Conservation (phyloP, 768 basidiomycete species). For the Leccinum boreale region DNA sequence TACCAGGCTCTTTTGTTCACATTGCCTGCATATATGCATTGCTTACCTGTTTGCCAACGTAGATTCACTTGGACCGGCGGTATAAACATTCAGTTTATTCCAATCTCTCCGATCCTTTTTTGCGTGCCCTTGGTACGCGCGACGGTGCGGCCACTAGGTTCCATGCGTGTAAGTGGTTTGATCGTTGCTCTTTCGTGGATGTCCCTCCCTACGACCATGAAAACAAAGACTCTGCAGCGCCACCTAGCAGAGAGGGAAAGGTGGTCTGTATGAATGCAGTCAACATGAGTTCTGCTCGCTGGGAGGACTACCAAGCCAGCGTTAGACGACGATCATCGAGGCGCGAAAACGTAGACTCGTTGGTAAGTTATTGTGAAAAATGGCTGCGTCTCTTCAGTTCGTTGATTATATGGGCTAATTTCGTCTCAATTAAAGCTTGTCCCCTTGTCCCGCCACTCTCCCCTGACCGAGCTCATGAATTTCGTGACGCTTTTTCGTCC, state of each 20-base stretch:
- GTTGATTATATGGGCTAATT: not conserved
- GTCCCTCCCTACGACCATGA: slow-evolving; percentile 31
- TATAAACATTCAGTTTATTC: slow-evolving; percentile 78
- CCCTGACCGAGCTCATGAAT: slow-evolving; percentile 72
- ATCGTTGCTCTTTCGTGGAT: slow-evolving; percentile 63
- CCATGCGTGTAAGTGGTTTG: slow-evolving; percentile 88
- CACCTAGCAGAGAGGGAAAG: slow-evolving; percentile 44
- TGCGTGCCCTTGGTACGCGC: slow-evolving; percentile 55
- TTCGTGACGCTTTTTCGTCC: slow-evolving; percentile 86
- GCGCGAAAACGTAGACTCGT: slow-evolving; percentile 42
- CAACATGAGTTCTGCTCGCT: slow-evolving; percentile 56
- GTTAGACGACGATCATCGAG: slow-evolving; percentile 39
- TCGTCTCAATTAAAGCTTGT: slow-evolving; percentile 51
- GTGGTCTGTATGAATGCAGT: slow-evolving; percentile 88
- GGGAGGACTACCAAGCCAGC: slow-evolving; percentile 49
- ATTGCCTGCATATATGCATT: slow-evolving; percentile 4
- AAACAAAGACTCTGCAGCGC: slow-evolving; percentile 3
- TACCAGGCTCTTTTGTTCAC: not conserved
- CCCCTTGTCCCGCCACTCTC: slow-evolving; percentile 83
- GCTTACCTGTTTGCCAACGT: slow-evolving; percentile 2
- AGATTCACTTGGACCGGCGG: slow-evolving; percentile 88
- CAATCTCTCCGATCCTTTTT: slow-evolving; percentile 50
- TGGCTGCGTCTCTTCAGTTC: not conserved
- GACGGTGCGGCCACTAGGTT: slow-evolving; percentile 70
- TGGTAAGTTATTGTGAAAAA: slow-evolving; percentile 47